Evolutionary conservation across 192 early-diverging fungal species (phyloP).

Genomic region (Coemansia sp.): DNA sequence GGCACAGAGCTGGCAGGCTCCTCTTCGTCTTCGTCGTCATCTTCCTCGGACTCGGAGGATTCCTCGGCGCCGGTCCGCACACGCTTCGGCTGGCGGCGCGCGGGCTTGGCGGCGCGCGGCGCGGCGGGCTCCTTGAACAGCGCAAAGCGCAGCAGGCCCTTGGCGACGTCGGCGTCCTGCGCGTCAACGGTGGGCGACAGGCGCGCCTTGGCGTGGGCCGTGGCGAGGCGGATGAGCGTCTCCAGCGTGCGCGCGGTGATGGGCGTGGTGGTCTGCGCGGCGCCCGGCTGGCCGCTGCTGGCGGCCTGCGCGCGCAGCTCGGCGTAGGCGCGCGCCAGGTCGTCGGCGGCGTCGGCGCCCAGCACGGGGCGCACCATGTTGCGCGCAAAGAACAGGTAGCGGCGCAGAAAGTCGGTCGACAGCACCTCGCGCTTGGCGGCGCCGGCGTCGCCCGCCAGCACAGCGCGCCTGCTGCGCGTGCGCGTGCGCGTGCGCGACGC

Average conservation of each 20-base stretch:
- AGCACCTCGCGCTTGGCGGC: constrained; percentile 61
- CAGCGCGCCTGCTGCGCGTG: constrained; percentile 24
- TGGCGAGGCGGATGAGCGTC: constrained; percentile 92
- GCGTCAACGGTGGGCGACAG: constrained; percentile 76
- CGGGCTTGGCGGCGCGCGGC: constrained; percentile 44
- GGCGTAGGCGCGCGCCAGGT: constrained; percentile 75
- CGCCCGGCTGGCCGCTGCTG: constrained; percentile 51
- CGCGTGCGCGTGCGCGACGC: constrained; percentile 14
- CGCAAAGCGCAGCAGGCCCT: constrained; percentile 79
- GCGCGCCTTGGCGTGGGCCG: constrained; percentile 92
- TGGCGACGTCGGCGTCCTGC: constrained; percentile 80
- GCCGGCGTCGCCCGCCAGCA: constrained; percentile 16
- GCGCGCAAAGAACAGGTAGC: constrained; percentile 93
- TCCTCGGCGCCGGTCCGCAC: constrained; percentile 48
- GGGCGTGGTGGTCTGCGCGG: constrained; percentile 86
- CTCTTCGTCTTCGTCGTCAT: neutral
- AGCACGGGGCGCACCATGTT: constrained; percentile 78
- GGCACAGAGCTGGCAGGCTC: neutral
- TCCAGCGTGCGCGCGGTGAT: constrained; percentile 97
- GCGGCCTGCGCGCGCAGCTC: constrained; percentile 77
- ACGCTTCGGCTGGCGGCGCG: constrained; percentile 38
- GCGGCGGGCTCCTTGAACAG: constrained; percentile 77
- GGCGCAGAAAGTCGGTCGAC: constrained; percentile 84
- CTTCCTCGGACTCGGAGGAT: constrained; percentile 34
- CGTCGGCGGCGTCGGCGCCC: constrained; percentile 75